Conservation (phyloP, 2,329 filamentous ascomycete species). For the Sarocladium oryzae region DNA sequence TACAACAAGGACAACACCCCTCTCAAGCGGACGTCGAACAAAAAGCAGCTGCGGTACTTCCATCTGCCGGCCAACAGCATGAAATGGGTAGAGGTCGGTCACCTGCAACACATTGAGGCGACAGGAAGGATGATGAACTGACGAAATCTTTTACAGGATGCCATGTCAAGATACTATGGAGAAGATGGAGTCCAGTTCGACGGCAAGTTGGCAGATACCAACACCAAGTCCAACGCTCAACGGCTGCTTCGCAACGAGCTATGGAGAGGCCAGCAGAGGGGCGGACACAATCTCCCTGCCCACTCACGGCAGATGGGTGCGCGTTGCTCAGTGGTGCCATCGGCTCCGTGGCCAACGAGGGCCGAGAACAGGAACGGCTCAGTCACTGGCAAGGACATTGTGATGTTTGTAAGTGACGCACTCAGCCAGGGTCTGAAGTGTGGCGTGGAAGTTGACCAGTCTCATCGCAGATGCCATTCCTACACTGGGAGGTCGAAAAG, state of each 20-base stretch:
- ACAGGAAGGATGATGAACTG: not conserved
- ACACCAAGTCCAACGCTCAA: slow-evolving; percentile 15
- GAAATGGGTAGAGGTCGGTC: slow-evolving; percentile 19
- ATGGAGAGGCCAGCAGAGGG: slow-evolving; percentile 15
- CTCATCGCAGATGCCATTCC: slow-evolving; percentile 13
- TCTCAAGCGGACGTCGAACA: slow-evolving; percentile 13
- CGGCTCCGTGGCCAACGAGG: slow-evolving; percentile 10
- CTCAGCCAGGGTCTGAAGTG: too few relatives aligned
- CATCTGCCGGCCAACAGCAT: slow-evolving; percentile 23
- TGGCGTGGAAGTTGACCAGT: not conserved
- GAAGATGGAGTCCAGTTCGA: slow-evolving; percentile 15
- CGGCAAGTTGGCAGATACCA: slow-evolving; percentile 7
- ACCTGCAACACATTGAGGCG: not conserved
- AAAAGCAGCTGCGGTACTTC: slow-evolving; percentile 18
- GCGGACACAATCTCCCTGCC: slow-evolving; percentile 11
- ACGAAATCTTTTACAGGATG: slow-evolving; percentile 10
- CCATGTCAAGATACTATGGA: slow-evolving; percentile 16
- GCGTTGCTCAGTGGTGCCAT: slow-evolving; percentile 14
- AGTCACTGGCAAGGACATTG: slow-evolving; percentile 12
- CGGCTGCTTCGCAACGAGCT: slow-evolving; percentile 14
- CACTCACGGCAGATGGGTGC: slow-evolving; percentile 15
- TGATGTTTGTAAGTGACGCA: slow-evolving; percentile 12
- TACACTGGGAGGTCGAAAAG: slow-evolving; percentile 16
- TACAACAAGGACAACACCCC: slow-evolving; percentile 16
- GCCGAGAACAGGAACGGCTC: not conserved